Evolutionary conservation across 805 yeast genomes (phyloP).

Genomic region (Metschnikowia reukaufii): DNA sequence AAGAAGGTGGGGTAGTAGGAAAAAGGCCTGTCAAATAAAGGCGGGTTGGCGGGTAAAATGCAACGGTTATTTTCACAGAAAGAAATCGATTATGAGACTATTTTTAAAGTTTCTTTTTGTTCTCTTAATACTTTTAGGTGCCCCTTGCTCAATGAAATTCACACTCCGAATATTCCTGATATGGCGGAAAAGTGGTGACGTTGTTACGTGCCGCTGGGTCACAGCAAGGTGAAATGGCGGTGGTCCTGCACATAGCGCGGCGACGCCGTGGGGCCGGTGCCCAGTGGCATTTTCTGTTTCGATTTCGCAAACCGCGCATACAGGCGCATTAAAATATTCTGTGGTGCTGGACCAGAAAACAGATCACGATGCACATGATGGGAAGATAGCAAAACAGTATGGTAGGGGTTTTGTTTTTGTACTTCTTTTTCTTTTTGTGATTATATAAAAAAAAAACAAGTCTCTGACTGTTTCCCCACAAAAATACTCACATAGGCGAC

Average conservation of each 20-base stretch:
- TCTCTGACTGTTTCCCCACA: too few species aligned
- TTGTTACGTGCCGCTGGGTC: constrained; percentile 4
- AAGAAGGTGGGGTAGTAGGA: background rate
- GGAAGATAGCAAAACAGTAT: too few species aligned
- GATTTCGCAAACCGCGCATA: constrained; percentile 4
- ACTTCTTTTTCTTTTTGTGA: too few species aligned
- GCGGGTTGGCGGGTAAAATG: too few species aligned
- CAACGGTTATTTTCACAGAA: too few species aligned
- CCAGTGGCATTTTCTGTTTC: constrained; percentile 1
- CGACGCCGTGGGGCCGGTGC: constrained; percentile 1
- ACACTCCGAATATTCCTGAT: background rate
- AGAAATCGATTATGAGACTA: too few species aligned
- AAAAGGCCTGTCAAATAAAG: too few species aligned
- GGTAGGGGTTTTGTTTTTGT: too few species aligned
- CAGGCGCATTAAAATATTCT: background rate
- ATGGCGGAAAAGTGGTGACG: constrained; percentile 5
- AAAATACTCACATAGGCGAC: too few species aligned
- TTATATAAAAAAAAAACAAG: too few species aligned
- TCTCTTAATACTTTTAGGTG: too few species aligned
- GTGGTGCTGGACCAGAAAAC: background rate
- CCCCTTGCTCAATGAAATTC: background rate
- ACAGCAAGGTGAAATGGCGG: constrained; percentile 9
- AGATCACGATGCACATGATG: background rate
- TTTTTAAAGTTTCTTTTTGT: too few species aligned
- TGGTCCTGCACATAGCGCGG: constrained; percentile 3